These are phyloP conservation scores for Cydonia oblonga DNA, from an alignment of 331 rosid species.

Conservation along the genomic window DNA sequence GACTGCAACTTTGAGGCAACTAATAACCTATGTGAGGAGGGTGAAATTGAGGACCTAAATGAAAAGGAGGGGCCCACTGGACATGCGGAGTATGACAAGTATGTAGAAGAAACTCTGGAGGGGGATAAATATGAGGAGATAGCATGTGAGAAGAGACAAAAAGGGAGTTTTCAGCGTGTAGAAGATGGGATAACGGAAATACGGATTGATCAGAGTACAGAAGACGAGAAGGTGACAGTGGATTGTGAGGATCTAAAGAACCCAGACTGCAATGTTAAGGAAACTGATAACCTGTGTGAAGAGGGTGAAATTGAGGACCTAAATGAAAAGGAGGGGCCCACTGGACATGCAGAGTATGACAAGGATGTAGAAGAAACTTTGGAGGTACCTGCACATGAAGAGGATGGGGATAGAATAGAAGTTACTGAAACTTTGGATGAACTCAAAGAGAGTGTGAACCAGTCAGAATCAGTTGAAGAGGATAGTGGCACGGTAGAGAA, in stretches of 20 bases:
- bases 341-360: constrained; percentile 6
- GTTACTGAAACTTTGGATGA: constrained; percentile 23
- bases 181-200: constrained; percentile 4
- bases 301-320: constrained; percentile 29
- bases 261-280: constrained; percentile 20
- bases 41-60: constrained; percentile 28
- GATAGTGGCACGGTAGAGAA: constrained; percentile 22
- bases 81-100: constrained; percentile 11
- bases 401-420: constrained; percentile 7
- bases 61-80: constrained; percentile 16
- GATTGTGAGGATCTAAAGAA: constrained; percentile 21
- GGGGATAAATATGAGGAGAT: constrained; percentile 20
- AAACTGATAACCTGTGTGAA: constrained; percentile 20
- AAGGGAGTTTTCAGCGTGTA: constrained; percentile 13
- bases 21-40: constrained; percentile 20
- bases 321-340: constrained; percentile 15
- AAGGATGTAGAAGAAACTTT: constrained; percentile 19
- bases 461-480: constrained; percentile 20
- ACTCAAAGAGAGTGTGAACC: constrained; percentile 22
- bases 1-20: constrained; percentile 22
- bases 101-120: constrained; percentile 21
- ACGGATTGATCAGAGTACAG: constrained; percentile 13
- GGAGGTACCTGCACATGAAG: constrained; percentile 25
- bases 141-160: constrained; percentile 20
- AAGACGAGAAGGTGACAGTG: constrained; percentile 15